Base-by-base conservation (phyloP, 177 flowering plant genomes). In the Vitis hybrid region DNA sequence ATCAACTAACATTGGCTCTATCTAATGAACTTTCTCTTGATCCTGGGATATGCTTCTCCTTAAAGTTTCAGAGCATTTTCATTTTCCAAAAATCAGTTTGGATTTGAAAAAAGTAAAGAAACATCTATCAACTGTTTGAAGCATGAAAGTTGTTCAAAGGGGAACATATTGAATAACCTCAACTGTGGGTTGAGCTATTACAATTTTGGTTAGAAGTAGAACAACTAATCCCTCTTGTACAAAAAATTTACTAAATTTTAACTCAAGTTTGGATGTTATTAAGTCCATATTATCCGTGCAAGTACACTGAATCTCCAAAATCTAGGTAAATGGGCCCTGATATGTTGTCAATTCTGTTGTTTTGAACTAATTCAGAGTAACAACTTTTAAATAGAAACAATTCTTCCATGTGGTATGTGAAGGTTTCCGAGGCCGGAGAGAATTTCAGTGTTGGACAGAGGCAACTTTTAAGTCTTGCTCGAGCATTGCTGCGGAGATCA, bases 401-500 rank as follows among this genome's bases (percentile, higher is more conserved):
- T 40, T 40, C 9, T 40, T 40, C 11, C 46, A 5, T 70, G 14
- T 65, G 50, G 56, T 72, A 11, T 72, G 21, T 77, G 52, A 59
- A 95, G 99, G 99, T 95, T 62, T 86, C 97, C 4, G 99, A 96
- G 82, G 86, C 94, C 9, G 99, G 99, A 66, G 99, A 96, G 66
- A 96, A 96, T 75, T 96, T 96, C 74, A 96, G 99, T 77, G 98
- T 96, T 71, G 99, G 99, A 54, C 99, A 96, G 76, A 87, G 99
- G 72, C 99, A 96, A 77, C 81, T 96, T n/a, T 77, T 96, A 62
- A 96, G 99, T 92, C 99, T 96, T 82, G 89, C 99, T 62, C 88
- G 99, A 60, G 99, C 99, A 62, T 74, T 96, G 74, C 82, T 96
- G 65, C 82, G 97, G 30, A 81, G 98, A 73, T 93, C 99, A 61